phyloP scores from a whole-genome alignment of 108 stramenopile species.

The Cylindrotheca closterium region DNA sequence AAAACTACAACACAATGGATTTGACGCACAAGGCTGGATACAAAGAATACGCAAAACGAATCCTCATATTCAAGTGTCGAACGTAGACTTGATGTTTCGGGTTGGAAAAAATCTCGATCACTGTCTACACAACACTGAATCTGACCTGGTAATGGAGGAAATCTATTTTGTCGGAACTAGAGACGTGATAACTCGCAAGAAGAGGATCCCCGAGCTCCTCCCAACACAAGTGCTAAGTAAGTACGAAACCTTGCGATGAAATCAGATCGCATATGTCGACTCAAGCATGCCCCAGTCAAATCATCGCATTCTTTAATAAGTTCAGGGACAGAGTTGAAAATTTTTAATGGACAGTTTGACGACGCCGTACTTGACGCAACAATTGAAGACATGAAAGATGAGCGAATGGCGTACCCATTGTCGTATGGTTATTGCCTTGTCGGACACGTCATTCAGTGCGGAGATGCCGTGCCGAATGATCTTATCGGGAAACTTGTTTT shows the following conservation, averaged over 20 bases:
- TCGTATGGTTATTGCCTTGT: constrained; percentile 89
- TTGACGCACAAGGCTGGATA: constrained; percentile 81
- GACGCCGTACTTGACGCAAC: constrained; percentile 81
- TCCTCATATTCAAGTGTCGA: constrained; percentile 67
- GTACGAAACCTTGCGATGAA: background rate
- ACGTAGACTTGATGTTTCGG: constrained; percentile 78
- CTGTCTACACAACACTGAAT: background rate
- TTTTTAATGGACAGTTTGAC: constrained; percentile 85
- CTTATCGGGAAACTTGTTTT: constrained; percentile 76
- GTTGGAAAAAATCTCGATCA: constrained; percentile 6
- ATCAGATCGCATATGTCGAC: background rate
- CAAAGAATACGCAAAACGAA: constrained; percentile 39
- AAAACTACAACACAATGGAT: constrained; percentile 42
- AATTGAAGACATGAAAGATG: constrained; percentile 83
- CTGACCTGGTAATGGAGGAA: constrained; percentile 26
- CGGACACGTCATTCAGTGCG: constrained; percentile 72
- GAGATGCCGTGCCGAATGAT: constrained; percentile 47
- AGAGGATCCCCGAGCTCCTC: constrained; percentile 26
- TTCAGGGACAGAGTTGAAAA: constrained; percentile 91
- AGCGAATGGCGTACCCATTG: constrained; percentile 85
- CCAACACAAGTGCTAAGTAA: constrained; percentile 68
- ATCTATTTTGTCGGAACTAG: constrained; percentile 67
- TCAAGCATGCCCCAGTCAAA: constrained; percentile 20
- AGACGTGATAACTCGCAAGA: constrained; percentile 50
- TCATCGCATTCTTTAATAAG: constrained; percentile 84